Evolutionary conservation across 176 grass and related monocot genomes (phyloP).

Genomic region (Triticum urartu): DNA sequence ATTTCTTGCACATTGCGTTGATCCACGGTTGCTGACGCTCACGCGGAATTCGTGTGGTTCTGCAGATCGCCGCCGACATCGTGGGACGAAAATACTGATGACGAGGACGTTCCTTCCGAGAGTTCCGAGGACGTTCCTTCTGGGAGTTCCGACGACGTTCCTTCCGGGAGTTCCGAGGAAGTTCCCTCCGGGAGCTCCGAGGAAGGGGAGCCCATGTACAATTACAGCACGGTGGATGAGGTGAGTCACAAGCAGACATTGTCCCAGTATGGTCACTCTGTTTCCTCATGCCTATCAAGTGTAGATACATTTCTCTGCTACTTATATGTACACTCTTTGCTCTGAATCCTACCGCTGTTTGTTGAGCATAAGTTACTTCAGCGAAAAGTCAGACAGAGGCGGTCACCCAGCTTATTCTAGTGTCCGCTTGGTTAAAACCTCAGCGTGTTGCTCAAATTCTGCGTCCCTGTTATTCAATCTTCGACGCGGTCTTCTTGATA

Average conservation of each 20-base stretch:
- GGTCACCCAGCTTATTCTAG: not conserved
- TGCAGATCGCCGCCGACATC: slow-evolving; percentile 36
- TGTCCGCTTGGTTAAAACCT: not conserved
- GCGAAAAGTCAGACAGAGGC: not conserved
- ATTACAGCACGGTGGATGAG: slow-evolving; percentile 77
- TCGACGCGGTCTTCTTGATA: not conserved
- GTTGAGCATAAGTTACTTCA: not conserved
- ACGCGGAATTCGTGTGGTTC: not conserved
- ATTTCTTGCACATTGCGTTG: not conserved
- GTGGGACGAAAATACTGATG: slow-evolving; percentile 51
- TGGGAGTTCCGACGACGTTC: not conserved
- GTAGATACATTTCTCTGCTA: not conserved
- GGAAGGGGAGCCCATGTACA: slow-evolving; percentile 55
- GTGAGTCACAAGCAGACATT: slow-evolving; percentile 32
- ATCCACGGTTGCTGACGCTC: not conserved
- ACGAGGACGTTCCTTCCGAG: slow-evolving; percentile 31
- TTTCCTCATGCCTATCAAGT: not conserved
- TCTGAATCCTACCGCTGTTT: not conserved
- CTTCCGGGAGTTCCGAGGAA: not conserved
- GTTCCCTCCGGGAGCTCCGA: slow-evolving; percentile 46
- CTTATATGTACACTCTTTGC: not conserved
- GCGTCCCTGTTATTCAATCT: not conserved
- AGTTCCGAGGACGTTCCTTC: too few relatives aligned
- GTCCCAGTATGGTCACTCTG: not conserved
- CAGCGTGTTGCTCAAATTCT: not conserved